Base-by-base conservation (phyloP, 78 protist genomes). In the Parvularia atlantis region DNA sequence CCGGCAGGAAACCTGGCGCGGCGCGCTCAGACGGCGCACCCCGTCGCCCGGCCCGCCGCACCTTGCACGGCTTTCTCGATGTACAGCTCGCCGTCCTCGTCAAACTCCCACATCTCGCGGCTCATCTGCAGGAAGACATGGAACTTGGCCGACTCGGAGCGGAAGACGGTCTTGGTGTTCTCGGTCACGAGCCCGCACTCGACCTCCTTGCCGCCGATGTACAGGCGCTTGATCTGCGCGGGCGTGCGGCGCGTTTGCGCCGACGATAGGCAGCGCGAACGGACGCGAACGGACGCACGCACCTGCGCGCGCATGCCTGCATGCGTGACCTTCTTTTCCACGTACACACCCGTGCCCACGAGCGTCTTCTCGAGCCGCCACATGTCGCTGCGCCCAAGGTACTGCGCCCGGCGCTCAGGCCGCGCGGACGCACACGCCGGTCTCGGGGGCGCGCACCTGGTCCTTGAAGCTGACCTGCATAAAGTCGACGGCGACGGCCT, bases 101-200 rank as follows among this genome's bases (percentile, higher is more conserved):
- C 53, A 26, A 24, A 71, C 30, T 39, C 70, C 69, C 74, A 83
- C 87, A 83, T 77, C 28, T 83, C 87, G 28, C 37, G 28, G n/a
- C 56, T 14, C 60, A 83, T 5, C 69, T 83, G 87, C 33, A 83
- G 0, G 33, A 76, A 17, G 11, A 77, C 9, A 30, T 60, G 16
- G 40, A 68, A 28, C 36, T 30, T 24, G 13, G 83, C 76, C 4
- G 66, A 41, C n/a, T 9, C 1, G 46, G 84, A 77, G 24, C 84
- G 65, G 48, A 70, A 71, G 26, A 70, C 76, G 33, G 57, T 6
- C 66, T 72, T 76, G 30, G 87, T 83, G 6, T 31, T 1, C 41
- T 19, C 36, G 5, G 35, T 4, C 43, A 83, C 54, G 48, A 73
- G 33, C 24, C 85, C 85, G 16, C 64, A 28, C 33, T 1, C 26